phyloP scores from a whole-genome alignment of 2,329 filamentous ascomycete genomes.

The Clarireedia homoeocarpa region DNA sequence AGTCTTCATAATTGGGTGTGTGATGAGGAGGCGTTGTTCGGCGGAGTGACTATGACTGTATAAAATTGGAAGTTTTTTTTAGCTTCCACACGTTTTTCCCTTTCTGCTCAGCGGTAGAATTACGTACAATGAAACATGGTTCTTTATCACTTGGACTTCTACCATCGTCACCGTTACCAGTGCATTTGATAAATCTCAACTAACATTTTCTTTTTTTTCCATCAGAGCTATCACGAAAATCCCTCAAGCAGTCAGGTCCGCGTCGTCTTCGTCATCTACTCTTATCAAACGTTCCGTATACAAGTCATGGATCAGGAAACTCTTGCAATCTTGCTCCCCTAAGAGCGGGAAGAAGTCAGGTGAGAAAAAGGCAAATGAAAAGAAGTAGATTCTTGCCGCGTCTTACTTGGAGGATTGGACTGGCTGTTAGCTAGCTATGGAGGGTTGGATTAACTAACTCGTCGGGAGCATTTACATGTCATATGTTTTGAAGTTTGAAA shows the following conservation, averaged over 20 bases:
- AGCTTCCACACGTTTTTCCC: background rate
- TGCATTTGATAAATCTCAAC: background rate
- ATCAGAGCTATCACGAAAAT: background rate
- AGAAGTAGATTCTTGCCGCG: background rate
- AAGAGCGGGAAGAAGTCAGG: background rate
- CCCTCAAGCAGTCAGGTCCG: background rate
- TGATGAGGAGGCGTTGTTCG: background rate
- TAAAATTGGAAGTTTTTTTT: background rate
- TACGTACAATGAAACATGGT: background rate
- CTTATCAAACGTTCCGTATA: background rate
- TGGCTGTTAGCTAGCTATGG: too few relatives aligned
- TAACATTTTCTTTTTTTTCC: background rate
- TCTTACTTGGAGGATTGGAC: too few relatives aligned
- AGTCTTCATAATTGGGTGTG: background rate
- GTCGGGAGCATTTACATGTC: too few relatives aligned
- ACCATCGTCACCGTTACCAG: background rate
- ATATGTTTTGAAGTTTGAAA: too few relatives aligned
- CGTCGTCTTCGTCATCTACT: background rate
- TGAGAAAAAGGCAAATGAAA: background rate
- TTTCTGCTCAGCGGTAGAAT: background rate
- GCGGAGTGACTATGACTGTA: background rate
- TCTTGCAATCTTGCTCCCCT: background rate
- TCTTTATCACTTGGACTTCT: background rate
- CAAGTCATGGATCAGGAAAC: background rate
- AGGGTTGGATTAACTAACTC: too few relatives aligned